Base-by-base conservation (phyloP, 2,329 filamentous ascomycete genomes). In the Ceratocystis lukuohia region DNA sequence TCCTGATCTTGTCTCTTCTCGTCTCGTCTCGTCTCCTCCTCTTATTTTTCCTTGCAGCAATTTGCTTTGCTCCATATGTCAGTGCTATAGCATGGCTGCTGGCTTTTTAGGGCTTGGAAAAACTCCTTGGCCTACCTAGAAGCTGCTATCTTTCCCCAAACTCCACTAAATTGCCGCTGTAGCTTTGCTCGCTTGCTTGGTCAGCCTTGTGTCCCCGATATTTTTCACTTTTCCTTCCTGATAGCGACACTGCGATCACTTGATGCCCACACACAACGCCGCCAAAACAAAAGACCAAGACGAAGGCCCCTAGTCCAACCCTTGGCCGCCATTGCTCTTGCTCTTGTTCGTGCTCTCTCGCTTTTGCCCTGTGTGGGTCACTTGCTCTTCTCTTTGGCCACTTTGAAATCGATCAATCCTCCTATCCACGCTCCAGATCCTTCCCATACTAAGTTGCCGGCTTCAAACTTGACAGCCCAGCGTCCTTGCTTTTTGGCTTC, bases 401-500 rank as follows among this genome's bases (percentile, higher is more conserved):
- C 30, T 59, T 5, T 59, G 56, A 30, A 59, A 59, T 37, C 56
- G 56, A 59, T 37, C 56, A 48, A 63, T 63, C 61, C 61, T 63
- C 44, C 61, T 48, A 63, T 63, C 44, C 45, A 33, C 61, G 61
- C 45, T 22, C 50, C 25, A 20, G 20, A 63, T 63, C 61, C 61
- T 63, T 63, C 61, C 61, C 61, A 63, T 33, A 12, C 50, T 50
- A 22, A 64, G 62, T 64, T n/a, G n/a, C 41, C 41, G 62, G 30
- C 62, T 50, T 46, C 28, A 45, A 64, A 50, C 46, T 64, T 64
- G 44, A 64, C 37, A 64, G 41, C 45, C 37, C 22, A 30, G 53
- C 17, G 50, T 30, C 30, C 37, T 61, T 57, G 50, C 41, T 65
- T 25, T 28, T 61, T 59, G 20, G 37, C 30, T 46, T 41, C 20